Base-by-base conservation (phyloP, 768 basidiomycete species). In the Tylopilus vinaceipallidus region DNA sequence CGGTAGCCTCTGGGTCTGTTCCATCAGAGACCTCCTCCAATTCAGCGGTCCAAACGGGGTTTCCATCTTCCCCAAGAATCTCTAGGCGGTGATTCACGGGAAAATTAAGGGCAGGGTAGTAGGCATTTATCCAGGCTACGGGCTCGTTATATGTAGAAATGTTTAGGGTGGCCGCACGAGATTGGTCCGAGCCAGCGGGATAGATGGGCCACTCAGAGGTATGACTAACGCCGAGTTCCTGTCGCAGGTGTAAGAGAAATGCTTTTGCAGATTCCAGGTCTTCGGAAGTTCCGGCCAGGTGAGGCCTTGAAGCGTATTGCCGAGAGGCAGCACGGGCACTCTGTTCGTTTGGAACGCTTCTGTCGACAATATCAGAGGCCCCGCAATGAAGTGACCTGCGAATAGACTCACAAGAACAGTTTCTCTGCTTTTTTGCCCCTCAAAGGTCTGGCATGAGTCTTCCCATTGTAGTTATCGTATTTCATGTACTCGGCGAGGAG, bases 101-200 rank as follows among this genome's bases (percentile, higher is more conserved):
- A 6, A 73, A 78, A 68, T 88, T 88, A 72, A 90, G 73, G 27
- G 85, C 70, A 13, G 89, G 87, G 66, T 84, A 91, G 69, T 91
- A 91, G 29, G 73, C 74, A 48, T 80, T 80, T 52, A 86, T 81
- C 84, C 84, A 87, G 48, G 78, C 83, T 10, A 58, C 66, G 2
- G 80, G 77, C 14, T 65, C 55, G 32, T 54, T 60, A 27, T 72
- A 68, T 45, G 67, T 61, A 14, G 74, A 62, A 45, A 81, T 75
- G 23, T 70, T 64, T 16, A 80, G 65, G 4, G 83, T 83, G 5
- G 82, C 81, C 17, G 71, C 64, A 23, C 71, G 77, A 48, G 81
- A 82, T 42, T 75, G 74, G 19, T 58, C 42, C 8, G 83, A 77
- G 4, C 86, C 85, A 12, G 86, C 82, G 27, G 77, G 61, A 55